These are phyloP conservation scores for Hypoxylon sp. DNA, from an alignment of 2,329 filamentous ascomycete genomes.

Conservation along the genomic window DNA sequence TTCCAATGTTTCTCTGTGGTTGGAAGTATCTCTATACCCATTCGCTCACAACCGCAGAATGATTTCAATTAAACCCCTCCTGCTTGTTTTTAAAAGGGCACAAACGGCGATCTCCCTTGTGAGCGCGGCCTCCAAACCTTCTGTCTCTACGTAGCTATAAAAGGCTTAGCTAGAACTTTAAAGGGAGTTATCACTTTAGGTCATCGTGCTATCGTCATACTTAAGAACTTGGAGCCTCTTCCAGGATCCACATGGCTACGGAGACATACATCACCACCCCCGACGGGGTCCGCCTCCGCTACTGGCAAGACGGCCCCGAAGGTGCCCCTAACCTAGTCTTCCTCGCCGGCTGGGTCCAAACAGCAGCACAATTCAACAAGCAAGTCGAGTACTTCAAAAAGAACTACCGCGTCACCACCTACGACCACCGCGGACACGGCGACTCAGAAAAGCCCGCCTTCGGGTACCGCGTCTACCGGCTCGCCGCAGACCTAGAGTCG, in stretches of 20 bases:
- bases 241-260: slow-evolving; percentile 14
- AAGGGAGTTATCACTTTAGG: too few species aligned
- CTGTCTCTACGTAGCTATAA: background rate
- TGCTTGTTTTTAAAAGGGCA: background rate
- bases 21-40: background rate
- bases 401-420: slow-evolving; percentile 53
- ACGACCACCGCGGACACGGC: slow-evolving; percentile 55
- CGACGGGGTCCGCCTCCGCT: slow-evolving; percentile 52
- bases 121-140: background rate
- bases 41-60: background rate
- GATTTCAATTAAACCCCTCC: background rate
- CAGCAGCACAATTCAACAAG: slow-evolving; percentile 54
- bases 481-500: slow-evolving; percentile 52
- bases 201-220: too few species aligned
- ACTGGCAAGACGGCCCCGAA: slow-evolving; percentile 49
- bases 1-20: background rate
- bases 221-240: background rate
- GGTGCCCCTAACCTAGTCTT: slow-evolving; percentile 52
- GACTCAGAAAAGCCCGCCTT: slow-evolving; percentile 54
- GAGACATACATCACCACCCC: slow-evolving; percentile 37
- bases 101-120: background rate
- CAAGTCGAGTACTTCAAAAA: slow-evolving; percentile 51
- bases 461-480: slow-evolving; percentile 52
- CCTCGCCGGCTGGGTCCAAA: slow-evolving; percentile 55
- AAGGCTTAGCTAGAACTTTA: too few species aligned